Evolutionary conservation across 192 early-diverging fungal species (phyloP).

Genomic region (Rhizoclosmatium sp.): DNA sequence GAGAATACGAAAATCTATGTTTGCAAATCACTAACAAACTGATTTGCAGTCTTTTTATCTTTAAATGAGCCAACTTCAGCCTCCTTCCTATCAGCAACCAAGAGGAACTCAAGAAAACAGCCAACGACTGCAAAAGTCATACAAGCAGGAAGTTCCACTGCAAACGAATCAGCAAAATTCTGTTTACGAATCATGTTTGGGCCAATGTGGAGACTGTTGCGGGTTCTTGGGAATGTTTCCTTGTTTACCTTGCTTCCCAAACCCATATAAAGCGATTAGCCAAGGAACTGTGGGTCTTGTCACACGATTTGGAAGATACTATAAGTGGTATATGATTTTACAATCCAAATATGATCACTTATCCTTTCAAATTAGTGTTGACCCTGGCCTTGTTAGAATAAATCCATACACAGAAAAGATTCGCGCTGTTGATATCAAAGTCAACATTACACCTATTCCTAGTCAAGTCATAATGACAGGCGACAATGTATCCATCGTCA

Average conservation of each 20-base stretch:
- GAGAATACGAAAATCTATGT: not conserved
- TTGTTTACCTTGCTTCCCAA: conserved; percentile 34
- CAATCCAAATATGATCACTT: too few relatives aligned
- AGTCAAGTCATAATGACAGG: conserved; percentile 85
- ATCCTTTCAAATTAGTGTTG: conserved; percentile 27
- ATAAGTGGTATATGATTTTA: conserved; percentile 26
- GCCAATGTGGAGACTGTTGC: not conserved
- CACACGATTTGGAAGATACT: conserved; percentile 68
- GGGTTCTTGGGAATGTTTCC: conserved; percentile 20
- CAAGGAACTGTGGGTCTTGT: conserved; percentile 79
- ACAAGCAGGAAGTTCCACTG: not conserved
- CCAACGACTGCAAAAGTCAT: not conserved
- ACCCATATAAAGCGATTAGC: conserved; percentile 71
- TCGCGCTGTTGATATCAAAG: conserved; percentile 60
- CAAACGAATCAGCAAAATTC: not conserved
- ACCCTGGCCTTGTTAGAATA: conserved; percentile 58
- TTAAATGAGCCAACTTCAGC: too few relatives aligned
- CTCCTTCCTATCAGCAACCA: too few relatives aligned
- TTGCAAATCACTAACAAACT: too few relatives aligned
- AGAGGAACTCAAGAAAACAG: too few relatives aligned
- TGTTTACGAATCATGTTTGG: conserved; percentile 3
- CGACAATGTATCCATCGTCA: conserved; percentile 76
- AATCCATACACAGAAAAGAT: conserved; percentile 51
- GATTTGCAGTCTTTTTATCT: too few relatives aligned
- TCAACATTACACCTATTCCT: conserved; percentile 72